phyloP scores from a whole-genome alignment of 2,329 filamentous ascomycete species.

The Talaromyces pinophilus region DNA sequence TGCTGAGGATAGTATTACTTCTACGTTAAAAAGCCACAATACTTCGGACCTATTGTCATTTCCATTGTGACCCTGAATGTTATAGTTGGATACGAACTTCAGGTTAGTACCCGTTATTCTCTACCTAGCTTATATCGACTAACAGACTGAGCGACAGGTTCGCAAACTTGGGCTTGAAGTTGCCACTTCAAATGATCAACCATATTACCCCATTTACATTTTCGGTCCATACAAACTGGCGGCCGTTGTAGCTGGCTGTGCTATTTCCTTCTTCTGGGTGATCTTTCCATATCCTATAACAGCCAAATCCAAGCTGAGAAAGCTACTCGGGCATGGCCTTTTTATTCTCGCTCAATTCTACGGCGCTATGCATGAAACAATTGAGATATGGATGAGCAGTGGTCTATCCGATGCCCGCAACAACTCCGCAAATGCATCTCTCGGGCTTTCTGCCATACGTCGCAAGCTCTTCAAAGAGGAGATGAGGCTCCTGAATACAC shows the following conservation, averaged over 20 bases:
- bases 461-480: background rate
- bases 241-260: background rate
- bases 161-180: background rate
- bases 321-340: background rate
- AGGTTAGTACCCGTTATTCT: constrained; percentile 32
- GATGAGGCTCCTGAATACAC: background rate
- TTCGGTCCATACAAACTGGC: background rate
- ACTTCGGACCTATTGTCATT: background rate
- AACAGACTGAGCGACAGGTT: background rate
- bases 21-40: background rate
- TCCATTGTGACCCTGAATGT: background rate
- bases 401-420: background rate
- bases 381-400: background rate
- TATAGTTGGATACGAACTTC: background rate
- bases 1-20: constrained; percentile 43
- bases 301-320: background rate
- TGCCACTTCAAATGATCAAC: background rate
- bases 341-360: background rate
- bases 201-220: background rate
- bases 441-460: background rate
- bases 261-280: background rate
- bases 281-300: background rate
- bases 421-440: background rate
- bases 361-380: background rate
- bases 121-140: background rate